Evolutionary conservation across 495 filamentous ascomycete genomes (phyloP), one percentile per base, ranked within the genome.

Genomic region (Coniosporium apollinis): DNA sequence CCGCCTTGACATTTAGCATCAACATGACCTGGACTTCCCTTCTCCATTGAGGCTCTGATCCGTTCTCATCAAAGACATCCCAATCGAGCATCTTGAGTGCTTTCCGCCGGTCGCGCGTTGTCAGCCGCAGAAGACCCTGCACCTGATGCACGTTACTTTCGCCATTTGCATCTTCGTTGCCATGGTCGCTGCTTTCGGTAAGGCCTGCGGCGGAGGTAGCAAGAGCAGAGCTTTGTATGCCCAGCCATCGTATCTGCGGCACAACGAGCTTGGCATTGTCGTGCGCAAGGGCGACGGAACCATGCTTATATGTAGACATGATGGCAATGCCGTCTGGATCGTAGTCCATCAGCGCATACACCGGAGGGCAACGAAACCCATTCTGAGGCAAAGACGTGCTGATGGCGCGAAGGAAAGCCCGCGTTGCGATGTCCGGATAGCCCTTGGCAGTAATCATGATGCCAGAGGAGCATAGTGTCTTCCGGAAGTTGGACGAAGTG

Each of bases 261-360:
- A 78, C 57, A 5, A 61, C 69, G 2, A 78, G 51, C 7, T 60
- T 58, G 10, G 60, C 56, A 30, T 69, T 74, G 43, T 94, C 81
- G 46, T 89, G 79, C 0, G 72, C 57, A 3, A 92, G 67, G 0
- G 66, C 65, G 30, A 62, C 58, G 19, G 85, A 92, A n/a, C 85
- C 84, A 42, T 81, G 65, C 45, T 81, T 83, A 61, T 93, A 96
- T 3, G 75, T 91, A 9, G 77, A 76, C 55, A 89, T 66, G 38
- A 97, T 94, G 3, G 67, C 66, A 33, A 97, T 65, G 0, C 89
- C 89, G 42, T 93, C 70, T 1, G 91, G 81, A 43, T 96, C 87
- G 36, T 74, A 80, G 48, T 97, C 89, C 1, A 85, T 74, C 0
- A 96, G 60, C 1, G 62, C 74, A 37, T 69, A 76, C 19, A 89